These are phyloP conservation scores for Malassezia japonica DNA, from an alignment of 1,284 basidiomycete genomes.

Conservation along the genomic window DNA sequence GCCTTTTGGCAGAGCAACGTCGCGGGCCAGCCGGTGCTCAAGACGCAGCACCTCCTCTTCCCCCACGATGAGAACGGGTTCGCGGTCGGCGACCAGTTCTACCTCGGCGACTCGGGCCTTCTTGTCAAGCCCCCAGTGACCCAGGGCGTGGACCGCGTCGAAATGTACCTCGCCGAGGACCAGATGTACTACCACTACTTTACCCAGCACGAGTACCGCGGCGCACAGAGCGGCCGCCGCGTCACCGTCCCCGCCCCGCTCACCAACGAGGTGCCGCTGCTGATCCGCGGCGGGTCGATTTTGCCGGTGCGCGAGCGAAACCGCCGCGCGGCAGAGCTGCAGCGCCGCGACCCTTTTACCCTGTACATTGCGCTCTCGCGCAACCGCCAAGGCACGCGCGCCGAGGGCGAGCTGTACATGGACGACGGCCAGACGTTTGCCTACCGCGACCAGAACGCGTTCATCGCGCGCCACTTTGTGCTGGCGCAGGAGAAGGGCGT, in stretches of 20 bases:
- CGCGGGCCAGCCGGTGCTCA: constrained; percentile 38
- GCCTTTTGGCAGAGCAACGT: constrained; percentile 58
- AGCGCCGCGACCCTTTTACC: constrained; percentile 87
- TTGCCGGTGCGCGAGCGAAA: constrained; percentile 75
- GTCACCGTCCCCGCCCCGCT: constrained; percentile 58
- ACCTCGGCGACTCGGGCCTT: constrained; percentile 74
- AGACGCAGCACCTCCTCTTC: constrained; percentile 84
- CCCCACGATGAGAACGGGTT: constrained; percentile 77
- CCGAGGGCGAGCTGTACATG: constrained; percentile 81
- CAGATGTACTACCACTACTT: constrained; percentile 97
- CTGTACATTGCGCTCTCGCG: constrained; percentile 71
- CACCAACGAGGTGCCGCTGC: constrained; percentile 64
- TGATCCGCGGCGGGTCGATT: constrained; percentile 86
- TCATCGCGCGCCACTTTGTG: constrained; percentile 55
- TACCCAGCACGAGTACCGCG: constrained; percentile 55
- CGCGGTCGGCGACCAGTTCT: constrained; percentile 86
- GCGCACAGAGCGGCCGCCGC: constrained; percentile 55
- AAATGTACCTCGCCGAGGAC: constrained; percentile 78
- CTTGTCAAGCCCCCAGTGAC: constrained; percentile 82
- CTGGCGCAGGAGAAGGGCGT: background rate
- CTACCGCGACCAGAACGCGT: constrained; percentile 62
- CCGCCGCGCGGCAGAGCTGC: constrained; percentile 71
- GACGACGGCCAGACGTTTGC: constrained; percentile 85
- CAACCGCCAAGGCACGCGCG: constrained; percentile 10
- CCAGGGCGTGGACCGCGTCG: constrained; percentile 61